Percentiles rank a stretch among this genome's conserved stretches.
Evolutionary conservation across 371 early-diverging fungal species (phyloP).

Genomic region (Syncephalastrum sp.): DNA sequence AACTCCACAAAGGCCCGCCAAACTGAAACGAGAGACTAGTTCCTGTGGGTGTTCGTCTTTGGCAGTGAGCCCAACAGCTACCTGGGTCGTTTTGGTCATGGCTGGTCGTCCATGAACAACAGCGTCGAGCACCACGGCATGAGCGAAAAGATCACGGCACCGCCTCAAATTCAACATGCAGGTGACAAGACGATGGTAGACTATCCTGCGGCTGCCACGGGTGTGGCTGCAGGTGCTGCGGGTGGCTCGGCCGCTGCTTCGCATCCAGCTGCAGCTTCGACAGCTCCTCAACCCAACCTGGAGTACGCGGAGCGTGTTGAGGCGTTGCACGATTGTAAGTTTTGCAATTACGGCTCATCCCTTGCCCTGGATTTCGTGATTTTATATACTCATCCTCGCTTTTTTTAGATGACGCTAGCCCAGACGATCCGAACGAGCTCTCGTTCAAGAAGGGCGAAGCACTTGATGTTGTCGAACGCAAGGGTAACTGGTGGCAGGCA

Average conservation of each 20-base stretch:
- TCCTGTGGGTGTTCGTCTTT: slow-evolving; percentile 47
- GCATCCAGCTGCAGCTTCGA: slow-evolving; percentile 17
- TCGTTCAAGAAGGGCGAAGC: slow-evolving; percentile 79
- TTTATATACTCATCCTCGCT: background rate
- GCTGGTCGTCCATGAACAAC: slow-evolving; percentile 20
- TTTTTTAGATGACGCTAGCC: slow-evolving; percentile 64
- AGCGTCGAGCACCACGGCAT: slow-evolving; percentile 16
- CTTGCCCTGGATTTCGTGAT: too few relatives aligned
- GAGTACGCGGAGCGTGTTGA: slow-evolving; percentile 38
- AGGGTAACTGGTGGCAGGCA: slow-evolving; percentile 94
- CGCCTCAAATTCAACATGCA: slow-evolving; percentile 14
- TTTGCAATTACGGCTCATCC: background rate
- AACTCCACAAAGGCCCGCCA: background rate
- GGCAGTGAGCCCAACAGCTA: slow-evolving; percentile 45
- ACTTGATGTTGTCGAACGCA: slow-evolving; percentile 78
- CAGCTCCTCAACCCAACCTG: slow-evolving; percentile 2
- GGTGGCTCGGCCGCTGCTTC: slow-evolving; percentile 3
- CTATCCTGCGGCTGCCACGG: slow-evolving; percentile 8
- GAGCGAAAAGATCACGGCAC: slow-evolving; percentile 1
- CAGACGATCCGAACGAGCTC: slow-evolving; percentile 84
- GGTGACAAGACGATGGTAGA: slow-evolving; percentile 27
- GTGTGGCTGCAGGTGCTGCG: background rate
- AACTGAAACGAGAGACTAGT: slow-evolving; percentile 13
- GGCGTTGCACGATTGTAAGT: slow-evolving; percentile 24
- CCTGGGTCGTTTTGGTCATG: slow-evolving; percentile 25